Percentiles rank a stretch among this genome's conserved stretches.
phyloP scores from a whole-genome alignment of 345 rosid species.

The Combretum micranthum region DNA sequence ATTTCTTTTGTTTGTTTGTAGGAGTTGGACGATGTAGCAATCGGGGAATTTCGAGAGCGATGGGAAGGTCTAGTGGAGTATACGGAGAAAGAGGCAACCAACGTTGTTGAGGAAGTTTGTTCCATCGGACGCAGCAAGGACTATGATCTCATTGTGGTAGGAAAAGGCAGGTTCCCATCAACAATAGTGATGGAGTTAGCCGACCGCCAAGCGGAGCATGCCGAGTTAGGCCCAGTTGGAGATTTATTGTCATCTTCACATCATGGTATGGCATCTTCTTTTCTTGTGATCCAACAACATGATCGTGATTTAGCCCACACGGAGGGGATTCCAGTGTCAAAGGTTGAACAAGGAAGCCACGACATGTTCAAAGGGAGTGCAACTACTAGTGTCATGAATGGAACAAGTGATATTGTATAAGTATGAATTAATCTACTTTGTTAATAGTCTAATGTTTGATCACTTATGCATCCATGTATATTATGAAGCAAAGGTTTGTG shows the following conservation, averaged over 20 bases:
- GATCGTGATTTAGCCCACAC: slow-evolving; percentile 19
- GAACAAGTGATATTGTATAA: too few species aligned
- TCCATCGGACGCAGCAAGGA: slow-evolving; percentile 46
- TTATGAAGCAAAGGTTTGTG: too few species aligned
- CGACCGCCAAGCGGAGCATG: slow-evolving; percentile 42
- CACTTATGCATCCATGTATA: too few species aligned
- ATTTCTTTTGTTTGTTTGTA: slow-evolving; percentile 5
- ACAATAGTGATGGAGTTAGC: slow-evolving; percentile 40
- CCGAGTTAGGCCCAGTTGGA: slow-evolving; percentile 47
- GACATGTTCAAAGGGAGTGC: too few species aligned
- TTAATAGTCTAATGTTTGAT: too few species aligned
- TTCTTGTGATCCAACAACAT: slow-evolving; percentile 54
- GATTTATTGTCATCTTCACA: slow-evolving; percentile 34
- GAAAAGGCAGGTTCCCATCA: slow-evolving; percentile 70
- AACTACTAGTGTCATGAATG: too few species aligned
- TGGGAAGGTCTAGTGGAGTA: slow-evolving; percentile 43
- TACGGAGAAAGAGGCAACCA: slow-evolving; percentile 32
- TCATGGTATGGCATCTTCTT: slow-evolving; percentile 30
- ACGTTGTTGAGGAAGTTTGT: slow-evolving; percentile 44
- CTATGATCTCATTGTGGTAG: slow-evolving; percentile 59
- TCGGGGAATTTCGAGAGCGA: slow-evolving; percentile 38
- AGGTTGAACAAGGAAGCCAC: slow-evolving; percentile 1
- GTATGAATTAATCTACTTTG: too few species aligned
- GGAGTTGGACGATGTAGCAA: slow-evolving; percentile 48
- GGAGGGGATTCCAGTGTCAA: slow-evolving; percentile 39